A percentile compares a stretch with the other conserved stretches of the same genome.
phyloP scores from a whole-genome alignment of 2,329 filamentous ascomycete genomes.

The Calycina marina region DNA sequence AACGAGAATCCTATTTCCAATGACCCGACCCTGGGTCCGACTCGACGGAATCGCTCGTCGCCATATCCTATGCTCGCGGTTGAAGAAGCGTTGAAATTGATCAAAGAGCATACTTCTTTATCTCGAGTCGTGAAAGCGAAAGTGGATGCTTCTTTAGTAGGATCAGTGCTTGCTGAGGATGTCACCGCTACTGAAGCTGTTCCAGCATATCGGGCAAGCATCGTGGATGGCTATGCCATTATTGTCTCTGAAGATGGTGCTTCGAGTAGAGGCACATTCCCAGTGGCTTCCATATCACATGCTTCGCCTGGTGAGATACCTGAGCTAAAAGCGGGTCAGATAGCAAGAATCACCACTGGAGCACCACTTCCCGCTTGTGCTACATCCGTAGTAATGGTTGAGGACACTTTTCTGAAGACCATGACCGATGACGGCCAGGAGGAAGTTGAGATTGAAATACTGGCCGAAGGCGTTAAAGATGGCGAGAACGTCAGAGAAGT shows the following conservation, averaged over 20 bases:
- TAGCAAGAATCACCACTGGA: conserved; percentile 87
- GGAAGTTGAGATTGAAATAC: conserved; percentile 76
- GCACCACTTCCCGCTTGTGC: conserved; percentile 80
- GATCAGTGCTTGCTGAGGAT: conserved; percentile 64
- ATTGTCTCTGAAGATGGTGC: conserved; percentile 44
- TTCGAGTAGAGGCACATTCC: conserved; percentile 64
- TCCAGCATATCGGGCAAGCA: conserved; percentile 86
- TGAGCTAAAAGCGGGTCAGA: conserved; percentile 54
- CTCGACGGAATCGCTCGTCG: conserved; percentile 64
- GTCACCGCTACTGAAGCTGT: conserved; percentile 70
- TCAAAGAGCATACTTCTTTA: conserved; percentile 57
- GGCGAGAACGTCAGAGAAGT: conserved; percentile 86
- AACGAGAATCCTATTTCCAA: conserved; percentile 43
- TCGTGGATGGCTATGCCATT: conserved; percentile 91
- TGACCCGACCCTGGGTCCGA: conserved; percentile 44
- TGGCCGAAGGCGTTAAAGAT: conserved; percentile 57
- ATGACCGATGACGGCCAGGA: conserved; percentile 69
- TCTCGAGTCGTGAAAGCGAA: conserved; percentile 40
- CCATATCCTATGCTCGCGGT: conserved; percentile 89
- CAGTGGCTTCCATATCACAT: conserved; percentile 76
- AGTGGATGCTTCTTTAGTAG: conserved; percentile 53
- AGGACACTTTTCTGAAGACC: conserved; percentile 69
- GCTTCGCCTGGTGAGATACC: conserved; percentile 58
- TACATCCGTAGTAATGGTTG: conserved; percentile 90
- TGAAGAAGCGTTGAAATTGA: conserved; percentile 59